Evolutionary conservation across 805 yeast species (phyloP).

Genomic region (Naumovozyma castellii): DNA sequence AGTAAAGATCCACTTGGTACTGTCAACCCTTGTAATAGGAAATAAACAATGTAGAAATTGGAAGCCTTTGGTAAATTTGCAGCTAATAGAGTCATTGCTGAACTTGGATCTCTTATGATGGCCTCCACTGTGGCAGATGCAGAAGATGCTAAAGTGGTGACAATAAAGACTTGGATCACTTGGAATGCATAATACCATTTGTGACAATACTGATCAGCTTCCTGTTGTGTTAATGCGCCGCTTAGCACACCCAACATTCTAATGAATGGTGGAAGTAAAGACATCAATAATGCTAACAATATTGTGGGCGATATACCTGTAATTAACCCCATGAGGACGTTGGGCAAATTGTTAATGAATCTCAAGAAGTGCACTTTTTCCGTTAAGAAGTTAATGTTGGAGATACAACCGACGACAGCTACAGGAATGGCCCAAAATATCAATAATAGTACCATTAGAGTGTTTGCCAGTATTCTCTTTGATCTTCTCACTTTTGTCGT

Average conservation of each 20-base stretch:
- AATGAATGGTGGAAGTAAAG: conserved; percentile 76
- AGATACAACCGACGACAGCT: conserved; percentile 91
- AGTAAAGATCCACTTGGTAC: conserved; percentile 67
- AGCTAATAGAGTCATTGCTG: conserved; percentile 69
- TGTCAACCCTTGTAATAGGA: conserved; percentile 72
- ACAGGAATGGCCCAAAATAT: conserved; percentile 96
- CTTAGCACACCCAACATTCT: conserved; percentile 64
- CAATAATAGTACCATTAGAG: conserved; percentile 56
- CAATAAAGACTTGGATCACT: conserved; percentile 81
- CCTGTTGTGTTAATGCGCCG: conserved; percentile 64
- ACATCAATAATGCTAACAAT: conserved; percentile 72
- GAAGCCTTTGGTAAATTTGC: conserved; percentile 78
- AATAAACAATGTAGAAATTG: conserved; percentile 79
- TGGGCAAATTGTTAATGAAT: conserved; percentile 70
- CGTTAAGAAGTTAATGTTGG: conserved; percentile 72
- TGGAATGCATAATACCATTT: conserved; percentile 85
- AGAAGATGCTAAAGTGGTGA: conserved; percentile 74
- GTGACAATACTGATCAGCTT: conserved; percentile 74
- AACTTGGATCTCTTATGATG: conserved; percentile 53
- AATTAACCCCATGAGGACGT: conserved; percentile 62
- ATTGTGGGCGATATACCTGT: conserved; percentile 84
- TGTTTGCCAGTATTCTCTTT: conserved; percentile 49
- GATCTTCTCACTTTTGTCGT: conserved; percentile 46
- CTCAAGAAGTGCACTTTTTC: conserved; percentile 61
- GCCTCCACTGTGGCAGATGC: conserved; percentile 66